These are phyloP conservation scores for Aspergillus bombycis DNA, from an alignment of 2,329 filamentous ascomycete genomes.

Conservation along the genomic window DNA sequence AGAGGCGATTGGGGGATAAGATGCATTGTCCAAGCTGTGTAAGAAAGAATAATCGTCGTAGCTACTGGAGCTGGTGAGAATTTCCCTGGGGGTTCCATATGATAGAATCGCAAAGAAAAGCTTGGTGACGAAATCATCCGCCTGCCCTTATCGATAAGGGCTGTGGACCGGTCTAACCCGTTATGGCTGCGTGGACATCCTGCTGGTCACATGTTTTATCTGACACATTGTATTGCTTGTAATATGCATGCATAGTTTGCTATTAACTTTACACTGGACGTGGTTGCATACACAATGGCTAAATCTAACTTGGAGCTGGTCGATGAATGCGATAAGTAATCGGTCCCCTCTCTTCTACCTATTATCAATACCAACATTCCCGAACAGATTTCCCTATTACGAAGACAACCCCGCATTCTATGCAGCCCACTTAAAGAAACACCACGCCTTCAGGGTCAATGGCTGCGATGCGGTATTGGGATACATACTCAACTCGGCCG, in stretches of 20 bases:
- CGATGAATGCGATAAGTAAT: conserved; percentile 59
- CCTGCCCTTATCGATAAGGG: conserved; percentile 36
- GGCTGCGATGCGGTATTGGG: conserved; percentile 66
- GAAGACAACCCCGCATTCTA: conserved; percentile 62
- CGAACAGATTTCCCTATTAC: conserved; percentile 75
- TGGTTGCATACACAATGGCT: conserved; percentile 26
- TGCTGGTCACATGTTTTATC: background rate
- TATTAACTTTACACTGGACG: background rate
- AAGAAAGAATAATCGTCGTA: background rate
- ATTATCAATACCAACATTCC: conserved; percentile 16
- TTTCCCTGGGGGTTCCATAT: conserved; percentile 21
- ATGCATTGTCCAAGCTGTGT: conserved; percentile 6
- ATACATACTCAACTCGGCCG: conserved; percentile 56
- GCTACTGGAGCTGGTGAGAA: conserved; percentile 15
- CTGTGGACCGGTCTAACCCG: background rate
- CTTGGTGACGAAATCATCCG: conserved; percentile 30
- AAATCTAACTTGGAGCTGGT: conserved; percentile 59
- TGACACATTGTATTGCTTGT: background rate
- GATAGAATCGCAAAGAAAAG: conserved; percentile 30
- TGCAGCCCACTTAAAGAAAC: conserved; percentile 55
- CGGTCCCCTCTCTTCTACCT: background rate
- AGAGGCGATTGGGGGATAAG: background rate
- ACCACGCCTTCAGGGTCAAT: conserved; percentile 69
- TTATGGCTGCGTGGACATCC: background rate
- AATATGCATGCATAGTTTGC: background rate